phyloP scores from a whole-genome alignment of 306 rosid genomes.

The Cicer yamashitae region DNA sequence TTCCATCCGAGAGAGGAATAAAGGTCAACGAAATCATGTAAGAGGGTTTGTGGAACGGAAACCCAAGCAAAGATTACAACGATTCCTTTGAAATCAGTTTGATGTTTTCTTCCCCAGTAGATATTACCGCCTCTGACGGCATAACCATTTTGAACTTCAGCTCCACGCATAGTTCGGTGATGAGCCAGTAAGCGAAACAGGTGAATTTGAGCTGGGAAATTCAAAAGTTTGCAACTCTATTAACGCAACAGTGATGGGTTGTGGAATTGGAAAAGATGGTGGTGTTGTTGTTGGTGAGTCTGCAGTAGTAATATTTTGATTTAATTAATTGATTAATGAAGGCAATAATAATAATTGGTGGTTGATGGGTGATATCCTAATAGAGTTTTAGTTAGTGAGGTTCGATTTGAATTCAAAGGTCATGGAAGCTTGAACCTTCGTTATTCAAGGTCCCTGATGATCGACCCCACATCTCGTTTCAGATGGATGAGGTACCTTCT shows the following conservation, averaged over 20 bases:
- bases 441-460: neutral
- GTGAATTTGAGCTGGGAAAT: constrained; percentile 33
- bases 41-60: constrained; percentile 64
- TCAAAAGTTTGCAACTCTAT: constrained; percentile 23
- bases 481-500: too few species aligned
- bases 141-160: constrained; percentile 39
- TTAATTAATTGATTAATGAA: neutral
- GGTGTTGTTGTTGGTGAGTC: constrained; percentile 10
- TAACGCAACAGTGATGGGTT: neutral
- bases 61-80: constrained; percentile 89
- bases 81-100: constrained; percentile 66
- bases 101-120: constrained; percentile 82
- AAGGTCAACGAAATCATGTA: constrained; percentile 66
- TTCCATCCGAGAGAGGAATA: constrained; percentile 86
- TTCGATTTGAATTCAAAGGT: neutral
- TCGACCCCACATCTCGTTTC: neutral
- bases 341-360: neutral
- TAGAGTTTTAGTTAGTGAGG: neutral
- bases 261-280: neutral
- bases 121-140: constrained; percentile 57
- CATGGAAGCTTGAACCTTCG: neutral
- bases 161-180: constrained; percentile 60
- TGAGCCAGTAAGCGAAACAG: constrained; percentile 36
- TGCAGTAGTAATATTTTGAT: neutral
- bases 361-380: constrained; percentile 9